Percentiles rank a stretch among this genome's conserved stretches.
Evolutionary conservation across 2,329 filamentous ascomycete species (phyloP).

Genomic region (Gnomoniopsis smithogilvyi): DNA sequence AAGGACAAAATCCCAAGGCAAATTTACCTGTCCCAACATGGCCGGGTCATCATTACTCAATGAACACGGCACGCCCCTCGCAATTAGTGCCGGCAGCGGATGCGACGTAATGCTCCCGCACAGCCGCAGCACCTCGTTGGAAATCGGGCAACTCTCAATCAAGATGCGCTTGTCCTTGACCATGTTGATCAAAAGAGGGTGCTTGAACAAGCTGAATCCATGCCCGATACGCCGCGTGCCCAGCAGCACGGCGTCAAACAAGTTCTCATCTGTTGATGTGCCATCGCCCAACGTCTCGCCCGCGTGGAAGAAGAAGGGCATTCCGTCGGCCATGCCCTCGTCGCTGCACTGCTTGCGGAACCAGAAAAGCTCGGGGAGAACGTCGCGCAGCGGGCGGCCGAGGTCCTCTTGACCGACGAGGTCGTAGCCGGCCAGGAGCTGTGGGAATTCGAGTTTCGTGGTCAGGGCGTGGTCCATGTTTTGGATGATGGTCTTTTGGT

Average conservation of each 20-base stretch:
- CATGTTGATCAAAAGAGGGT: slow-evolving; percentile 84
- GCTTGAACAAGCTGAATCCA: slow-evolving; percentile 84
- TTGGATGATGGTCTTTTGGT: slow-evolving; percentile 65
- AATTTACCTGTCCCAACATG: slow-evolving; percentile 66
- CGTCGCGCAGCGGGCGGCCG: slow-evolving; percentile 70
- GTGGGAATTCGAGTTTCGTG: slow-evolving; percentile 74
- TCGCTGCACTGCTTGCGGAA: slow-evolving; percentile 82
- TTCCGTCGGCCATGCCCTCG: slow-evolving; percentile 61
- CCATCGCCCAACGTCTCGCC: slow-evolving; percentile 81
- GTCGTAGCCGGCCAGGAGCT: slow-evolving; percentile 83
- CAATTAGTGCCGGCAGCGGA: slow-evolving; percentile 77
- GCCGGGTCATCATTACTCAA: slow-evolving; percentile 91
- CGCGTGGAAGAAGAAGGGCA: slow-evolving; percentile 96
- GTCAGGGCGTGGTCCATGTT: slow-evolving; percentile 86
- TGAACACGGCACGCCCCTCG: slow-evolving; percentile 78
- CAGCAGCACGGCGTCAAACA: slow-evolving; percentile 85
- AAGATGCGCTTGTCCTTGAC: slow-evolving; percentile 86
- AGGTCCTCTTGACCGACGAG: slow-evolving; percentile 84
- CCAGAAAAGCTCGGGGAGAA: slow-evolving; percentile 87
- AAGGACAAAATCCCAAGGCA: background rate
- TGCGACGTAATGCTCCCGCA: slow-evolving; percentile 74
- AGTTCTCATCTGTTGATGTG: slow-evolving; percentile 70
- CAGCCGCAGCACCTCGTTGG: slow-evolving; percentile 81
- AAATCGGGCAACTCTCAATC: slow-evolving; percentile 86
- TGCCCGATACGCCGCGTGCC: slow-evolving; percentile 89